Percentiles rank a stretch among this genome's conserved stretches.
Evolutionary conservation across 148 eudicot species (phyloP).

Genomic region (Persicaria tinctoria): DNA sequence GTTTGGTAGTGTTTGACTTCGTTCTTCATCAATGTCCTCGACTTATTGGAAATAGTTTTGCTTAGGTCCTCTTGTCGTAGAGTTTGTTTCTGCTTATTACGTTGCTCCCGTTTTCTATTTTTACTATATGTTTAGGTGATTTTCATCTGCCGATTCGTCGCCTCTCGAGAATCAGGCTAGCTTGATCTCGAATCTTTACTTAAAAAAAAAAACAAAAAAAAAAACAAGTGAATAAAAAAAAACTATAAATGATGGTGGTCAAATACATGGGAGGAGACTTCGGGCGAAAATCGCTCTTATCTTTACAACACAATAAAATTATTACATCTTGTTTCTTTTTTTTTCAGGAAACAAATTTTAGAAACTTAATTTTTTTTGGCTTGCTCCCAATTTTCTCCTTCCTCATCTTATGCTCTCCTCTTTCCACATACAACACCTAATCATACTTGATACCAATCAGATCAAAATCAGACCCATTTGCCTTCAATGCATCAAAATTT

Average conservation of each 20-base stretch:
- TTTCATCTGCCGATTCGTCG: no score
- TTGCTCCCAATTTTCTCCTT: background rate
- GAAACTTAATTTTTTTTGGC: background rate
- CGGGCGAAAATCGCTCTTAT: background rate
- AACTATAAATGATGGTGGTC: background rate
- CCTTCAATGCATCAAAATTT: background rate
- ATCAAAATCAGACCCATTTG: background rate
- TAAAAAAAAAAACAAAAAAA: no score
- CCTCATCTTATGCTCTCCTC: background rate
- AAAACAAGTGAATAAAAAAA: background rate
- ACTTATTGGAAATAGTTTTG: no score
- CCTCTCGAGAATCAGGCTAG: no score
- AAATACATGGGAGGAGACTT: conserved; percentile 5
- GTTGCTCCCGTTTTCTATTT: no score
- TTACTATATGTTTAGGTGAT: no score
- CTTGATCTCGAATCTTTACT: no score
- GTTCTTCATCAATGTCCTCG: no score
- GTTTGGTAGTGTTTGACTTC: no score
- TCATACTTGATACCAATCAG: background rate
- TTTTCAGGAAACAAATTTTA: background rate
- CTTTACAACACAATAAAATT: background rate
- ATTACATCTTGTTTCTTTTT: background rate
- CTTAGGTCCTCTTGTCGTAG: no score
- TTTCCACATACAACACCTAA: background rate
- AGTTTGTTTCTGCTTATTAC: no score